Base-by-base conservation (phyloP, 2,329 filamentous ascomycete species). In the Neofusicoccum kwambonambiense region DNA sequence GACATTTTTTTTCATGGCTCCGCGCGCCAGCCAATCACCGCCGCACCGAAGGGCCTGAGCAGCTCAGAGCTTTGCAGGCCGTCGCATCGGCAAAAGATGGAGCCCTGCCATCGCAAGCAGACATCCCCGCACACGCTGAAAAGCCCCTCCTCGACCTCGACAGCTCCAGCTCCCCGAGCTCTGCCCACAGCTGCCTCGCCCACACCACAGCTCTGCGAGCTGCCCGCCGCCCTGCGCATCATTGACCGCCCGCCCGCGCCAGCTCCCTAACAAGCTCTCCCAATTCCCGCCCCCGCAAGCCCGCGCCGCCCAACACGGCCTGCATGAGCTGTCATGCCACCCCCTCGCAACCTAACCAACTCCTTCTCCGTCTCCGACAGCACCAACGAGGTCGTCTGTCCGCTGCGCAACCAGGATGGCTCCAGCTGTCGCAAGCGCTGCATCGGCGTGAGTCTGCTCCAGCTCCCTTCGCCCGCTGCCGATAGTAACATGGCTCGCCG, bases 361-460 rank as follows among this genome's bases (percentile, higher is more conserved):
- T 95, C 92, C 70, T 97, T 97, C 79, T 93, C 92, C 70, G 91
- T 96, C 74, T 91, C 91, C 73, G 92, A 97, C 83, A 87, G 90
- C 78, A 94, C 91, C 79, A 96, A 96, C 79, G 94, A 98, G 81
- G 95, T 99, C 76, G 91, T 97, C 75, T 99, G 95, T 81, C 95
- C 95, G 71, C 84, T 99, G 79, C 89, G 89, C 76, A 97, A 97
- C 77, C 93, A 97, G 76, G 95, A 99, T 87, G 92, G 92, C 78
- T 97, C 93, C 71, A 92, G 90, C 82, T 99, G 95, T 84, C 90
- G 94, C 78, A 99, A 99, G 84, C 88, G 94, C 84, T 99, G 95
- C 83, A 89, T 96, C 76, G 95, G 95, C 80, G 95, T 98, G 86
- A 92, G 93, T 95, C 71, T 68, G 68, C 68, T 65, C 47, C 63